phyloP scores from a whole-genome alignment of 345 rosid species.

The Theobroma cacao region DNA sequence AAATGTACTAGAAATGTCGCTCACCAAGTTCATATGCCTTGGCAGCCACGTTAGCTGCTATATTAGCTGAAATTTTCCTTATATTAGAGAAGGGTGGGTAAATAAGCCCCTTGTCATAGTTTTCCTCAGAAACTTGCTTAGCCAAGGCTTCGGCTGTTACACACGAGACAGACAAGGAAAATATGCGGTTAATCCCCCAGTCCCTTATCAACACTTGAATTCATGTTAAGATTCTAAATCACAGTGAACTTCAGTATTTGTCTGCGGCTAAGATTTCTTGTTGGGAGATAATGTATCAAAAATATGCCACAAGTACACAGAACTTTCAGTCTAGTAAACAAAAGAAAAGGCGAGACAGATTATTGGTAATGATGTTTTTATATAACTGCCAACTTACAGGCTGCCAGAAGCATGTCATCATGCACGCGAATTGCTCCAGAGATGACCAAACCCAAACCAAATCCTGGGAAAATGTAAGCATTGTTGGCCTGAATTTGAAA shows the following conservation, averaged over 20 bases:
- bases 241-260: neutral
- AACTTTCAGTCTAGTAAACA: neutral
- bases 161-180: conserved; percentile 5
- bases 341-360: conserved; percentile 8
- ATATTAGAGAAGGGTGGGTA: conserved; percentile 84
- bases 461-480: conserved; percentile 90
- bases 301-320: neutral
- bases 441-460: conserved; percentile 85
- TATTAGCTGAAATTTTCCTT: conserved; percentile 80
- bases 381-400: conserved; percentile 48
- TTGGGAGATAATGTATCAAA: neutral
- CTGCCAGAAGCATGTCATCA: conserved; percentile 83
- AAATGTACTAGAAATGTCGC: neutral
- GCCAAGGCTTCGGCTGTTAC: conserved; percentile 87
- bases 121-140: conserved; percentile 62
- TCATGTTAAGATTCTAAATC: neutral
- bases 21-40: conserved; percentile 93
- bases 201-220: neutral
- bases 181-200: neutral
- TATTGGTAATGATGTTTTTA: neutral
- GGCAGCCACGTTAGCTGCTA: conserved; percentile 93
- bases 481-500: conserved; percentile 69
- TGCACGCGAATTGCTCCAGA: conserved; percentile 86
- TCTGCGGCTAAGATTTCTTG: neutral
- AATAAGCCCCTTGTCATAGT: conserved; percentile 74